Evolutionary conservation across 805 yeast species (phyloP), one percentile per base, ranked within the genome.

Genomic region (Ascoidea tarda): DNA sequence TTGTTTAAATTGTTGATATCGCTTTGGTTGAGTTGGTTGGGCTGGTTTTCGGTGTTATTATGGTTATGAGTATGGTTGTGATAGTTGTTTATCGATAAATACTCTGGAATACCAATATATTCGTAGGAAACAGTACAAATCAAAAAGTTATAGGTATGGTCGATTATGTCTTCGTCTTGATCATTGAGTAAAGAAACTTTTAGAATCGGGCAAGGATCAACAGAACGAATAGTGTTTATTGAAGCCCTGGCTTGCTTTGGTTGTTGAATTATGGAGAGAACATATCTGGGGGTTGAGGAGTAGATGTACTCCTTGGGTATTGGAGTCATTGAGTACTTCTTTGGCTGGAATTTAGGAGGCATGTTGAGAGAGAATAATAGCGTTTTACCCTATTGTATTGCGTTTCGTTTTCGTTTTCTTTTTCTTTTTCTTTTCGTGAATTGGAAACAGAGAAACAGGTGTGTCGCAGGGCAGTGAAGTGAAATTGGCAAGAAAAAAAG

Each of bases 231-330:
- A 10, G 44, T 38, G 14, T 38, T 48, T 31, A 57, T 57, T 5
- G 58, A 55, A 5, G 59, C 59, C n/a, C 59, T 48, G 2, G 59
- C 59, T 44, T 55, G 58, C 33, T 55, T 53, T 14, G 59, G 59
- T 46, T 57, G 58, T 47, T 57, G 59, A 5, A 57, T 42, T n/a
- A 57, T 52, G 14, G 49, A 33, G 12, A 57, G 49, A n/a, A 46
- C 32, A 33, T 51, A 57, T 5, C 48, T 45, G 4, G 59, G 53
- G 14, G 10, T 48, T 8, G 54, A 53, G 4, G 47, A 46, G 5
- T 14, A n/a, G 14, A 56, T 51, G 16, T 48, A 46, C 28, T 48
- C 46, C 21, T 32, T 38, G 10, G 48, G 31, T 16, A 56, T 33
- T 10, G 53, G 47, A 10, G 14, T 38, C 44, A 38, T 38, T 10